phyloP scores from a whole-genome alignment of 805 yeast genomes.

The Cyberlindnera bimundalis region DNA sequence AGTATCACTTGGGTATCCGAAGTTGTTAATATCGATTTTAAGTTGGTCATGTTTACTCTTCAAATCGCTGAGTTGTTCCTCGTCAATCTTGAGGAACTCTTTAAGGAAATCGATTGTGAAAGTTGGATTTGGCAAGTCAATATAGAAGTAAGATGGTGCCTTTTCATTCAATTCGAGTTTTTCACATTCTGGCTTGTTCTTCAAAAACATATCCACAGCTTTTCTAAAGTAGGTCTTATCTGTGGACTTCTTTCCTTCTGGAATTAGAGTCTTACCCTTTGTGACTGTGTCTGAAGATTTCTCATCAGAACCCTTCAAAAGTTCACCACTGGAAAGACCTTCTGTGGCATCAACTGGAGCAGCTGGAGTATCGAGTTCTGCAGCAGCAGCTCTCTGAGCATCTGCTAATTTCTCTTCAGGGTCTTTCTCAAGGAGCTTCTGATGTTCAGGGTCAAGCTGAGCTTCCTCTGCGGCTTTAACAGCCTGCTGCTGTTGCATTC shows the following conservation, averaged over 20 bases:
- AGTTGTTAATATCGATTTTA: conserved; percentile 18
- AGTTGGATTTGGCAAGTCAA: conserved; percentile 28
- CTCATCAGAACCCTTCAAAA: background rate
- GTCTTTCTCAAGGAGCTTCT: background rate
- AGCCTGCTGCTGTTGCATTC: background rate
- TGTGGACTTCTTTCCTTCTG: background rate
- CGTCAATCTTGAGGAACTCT: conserved; percentile 15
- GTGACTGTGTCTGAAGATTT: background rate
- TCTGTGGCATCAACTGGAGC: no score
- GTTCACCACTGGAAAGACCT: background rate
- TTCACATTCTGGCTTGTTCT: conserved; percentile 22
- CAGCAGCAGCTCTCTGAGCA: background rate
- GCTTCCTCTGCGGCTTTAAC: conserved; percentile 4
- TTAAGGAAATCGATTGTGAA: conserved; percentile 26
- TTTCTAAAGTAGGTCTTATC: conserved; percentile 15
- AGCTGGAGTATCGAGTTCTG: background rate
- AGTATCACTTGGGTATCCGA: conserved; percentile 23
- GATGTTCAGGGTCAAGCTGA: background rate
- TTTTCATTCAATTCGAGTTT: conserved; percentile 18
- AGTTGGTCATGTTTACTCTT: conserved; percentile 20
- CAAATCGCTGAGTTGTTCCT: conserved; percentile 22
- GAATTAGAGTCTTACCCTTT: background rate
- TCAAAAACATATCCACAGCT: conserved; percentile 22
- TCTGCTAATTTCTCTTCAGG: background rate
- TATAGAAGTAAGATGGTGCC: conserved; percentile 28